Evolutionary conservation across 2,329 filamentous ascomycete genomes (phyloP).

Genomic region (Cucurbitaria berberidis): DNA sequence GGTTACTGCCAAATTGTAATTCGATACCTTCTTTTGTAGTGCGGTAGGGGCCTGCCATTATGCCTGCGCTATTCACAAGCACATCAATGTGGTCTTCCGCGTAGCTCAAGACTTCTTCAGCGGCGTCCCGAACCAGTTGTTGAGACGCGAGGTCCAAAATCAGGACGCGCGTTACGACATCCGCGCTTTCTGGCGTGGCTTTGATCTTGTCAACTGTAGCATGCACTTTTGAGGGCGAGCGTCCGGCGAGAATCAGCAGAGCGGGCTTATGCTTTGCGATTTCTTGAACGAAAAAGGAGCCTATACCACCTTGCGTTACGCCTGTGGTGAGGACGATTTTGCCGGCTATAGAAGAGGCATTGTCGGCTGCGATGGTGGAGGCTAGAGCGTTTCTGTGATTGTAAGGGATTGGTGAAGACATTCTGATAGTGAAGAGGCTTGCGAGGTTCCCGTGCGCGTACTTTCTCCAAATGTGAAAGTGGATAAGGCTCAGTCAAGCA

Average conservation of each 20-base stretch:
- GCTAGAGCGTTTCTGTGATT: conserved; percentile 29
- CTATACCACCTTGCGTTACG: conserved; percentile 36
- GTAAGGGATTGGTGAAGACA: conserved; percentile 26
- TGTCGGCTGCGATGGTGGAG: conserved; percentile 48
- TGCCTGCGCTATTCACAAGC: conserved; percentile 51
- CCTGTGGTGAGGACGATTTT: conserved; percentile 49
- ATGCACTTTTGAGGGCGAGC: conserved; percentile 51
- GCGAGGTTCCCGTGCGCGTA: too few species aligned
- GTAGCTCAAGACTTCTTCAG: conserved; percentile 34
- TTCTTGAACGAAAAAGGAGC: conserved; percentile 34
- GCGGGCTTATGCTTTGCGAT: conserved; percentile 37
- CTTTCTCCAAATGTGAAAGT: too few species aligned
- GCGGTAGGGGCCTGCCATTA: conserved; percentile 43
- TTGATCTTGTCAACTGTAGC: conserved; percentile 48
- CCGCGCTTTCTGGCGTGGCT: conserved; percentile 33
- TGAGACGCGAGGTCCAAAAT: conserved; percentile 48
- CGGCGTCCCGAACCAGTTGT: conserved; percentile 44
- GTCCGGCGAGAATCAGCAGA: conserved; percentile 48
- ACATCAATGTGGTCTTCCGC: conserved; percentile 49
- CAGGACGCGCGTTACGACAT: conserved; percentile 41
- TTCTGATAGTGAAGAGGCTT: neutral
- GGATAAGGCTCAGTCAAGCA: too few species aligned
- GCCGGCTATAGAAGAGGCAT: conserved; percentile 54
- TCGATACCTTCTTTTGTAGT: conserved; percentile 47
- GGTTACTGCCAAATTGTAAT: conserved; percentile 55